Evolutionary conservation across 768 basidiomycete genomes (phyloP), one percentile per base, ranked within the genome.

Genomic region (Trametes villosa): DNA sequence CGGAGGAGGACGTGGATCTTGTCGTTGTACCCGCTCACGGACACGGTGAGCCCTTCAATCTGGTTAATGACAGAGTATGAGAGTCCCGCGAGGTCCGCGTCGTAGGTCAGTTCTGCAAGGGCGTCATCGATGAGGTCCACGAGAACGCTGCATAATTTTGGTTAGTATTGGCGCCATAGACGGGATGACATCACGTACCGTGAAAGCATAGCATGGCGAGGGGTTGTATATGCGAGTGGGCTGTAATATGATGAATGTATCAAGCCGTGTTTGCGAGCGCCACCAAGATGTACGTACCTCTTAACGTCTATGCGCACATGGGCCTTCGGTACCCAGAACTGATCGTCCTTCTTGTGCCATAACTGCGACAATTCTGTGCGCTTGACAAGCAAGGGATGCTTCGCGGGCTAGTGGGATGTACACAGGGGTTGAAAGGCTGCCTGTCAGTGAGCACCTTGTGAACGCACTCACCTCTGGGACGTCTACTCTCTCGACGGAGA

Each of bases 321-420:
- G 0, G 80, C 82, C 59, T 79, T 78, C 2, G 84, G 84, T 1
- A 84, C 76, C 81, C 81, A 83, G 75, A 83, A 86, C 49, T 78
- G 74, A 64, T 85, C 83, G 68, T 86, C 84, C 67, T 81, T 80
- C 72, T 85, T 86, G 72, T 79, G 76, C 83, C 83, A 86, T 3
- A 85, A 67, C 20, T 75, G 70, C 1, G 77, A 75, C 5, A 72
- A 46, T 1, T 70, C 61, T 0, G 74, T 75, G 40, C 81, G 75
- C 12, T 63, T 62, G 18, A 85, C 65, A 38, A 77, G 68, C 9
- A 63, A 51, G 0, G 83, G 82, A 15, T 72, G 60, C 47, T 69
- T 69, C 17, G 67, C 66, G 1, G 81, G 79, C 79, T 81, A 33
- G 27, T 15, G n/a, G 3, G 5, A 29, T 17, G 20, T 20, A 29